phyloP scores from a whole-genome alignment of 2,329 filamentous ascomycete genomes.

The Hypoxylon sp. region DNA sequence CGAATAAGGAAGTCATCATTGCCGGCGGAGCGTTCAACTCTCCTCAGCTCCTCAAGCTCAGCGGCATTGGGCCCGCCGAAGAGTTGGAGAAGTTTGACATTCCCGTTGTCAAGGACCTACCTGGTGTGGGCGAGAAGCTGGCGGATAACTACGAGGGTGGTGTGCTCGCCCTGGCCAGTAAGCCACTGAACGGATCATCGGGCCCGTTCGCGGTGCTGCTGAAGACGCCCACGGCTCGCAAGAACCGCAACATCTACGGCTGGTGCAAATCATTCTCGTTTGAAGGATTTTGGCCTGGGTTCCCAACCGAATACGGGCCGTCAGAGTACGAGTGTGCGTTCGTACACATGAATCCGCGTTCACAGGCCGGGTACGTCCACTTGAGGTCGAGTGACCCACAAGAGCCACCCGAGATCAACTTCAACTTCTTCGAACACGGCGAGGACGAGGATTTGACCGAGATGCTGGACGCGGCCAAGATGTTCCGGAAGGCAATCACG shows the following conservation, averaged over 20 bases:
- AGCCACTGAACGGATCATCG: conserved; percentile 44
- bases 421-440: conserved; percentile 67
- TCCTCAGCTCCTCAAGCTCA: conserved; percentile 65
- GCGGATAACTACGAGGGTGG: conserved; percentile 59
- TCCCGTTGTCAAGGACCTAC: conserved; percentile 58
- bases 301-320: conserved; percentile 50
- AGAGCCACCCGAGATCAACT: conserved; percentile 72
- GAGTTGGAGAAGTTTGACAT: conserved; percentile 61
- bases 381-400: conserved; percentile 71
- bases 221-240: conserved; percentile 48
- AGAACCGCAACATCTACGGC: conserved; percentile 49
- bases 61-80: conserved; percentile 60
- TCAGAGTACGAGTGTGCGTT: conserved; percentile 55
- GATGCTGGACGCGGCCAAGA: conserved; percentile 57
- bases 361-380: conserved; percentile 71
- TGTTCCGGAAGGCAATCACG: conserved; percentile 45
- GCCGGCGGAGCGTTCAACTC: conserved; percentile 63
- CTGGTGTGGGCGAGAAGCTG: conserved; percentile 65
- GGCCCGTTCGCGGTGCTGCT: conserved; percentile 52
- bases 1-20: conserved; percentile 61
- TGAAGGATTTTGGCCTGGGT: conserved; percentile 51
- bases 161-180: conserved; percentile 45
- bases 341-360: conserved; percentile 60
- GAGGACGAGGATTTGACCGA: conserved; percentile 57
- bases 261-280: conserved; percentile 50